Percentiles rank a stretch among this genome's conserved stretches.
Conservation (phyloP, 23 red algal genomes). For the Gracilaria gracilis region DNA sequence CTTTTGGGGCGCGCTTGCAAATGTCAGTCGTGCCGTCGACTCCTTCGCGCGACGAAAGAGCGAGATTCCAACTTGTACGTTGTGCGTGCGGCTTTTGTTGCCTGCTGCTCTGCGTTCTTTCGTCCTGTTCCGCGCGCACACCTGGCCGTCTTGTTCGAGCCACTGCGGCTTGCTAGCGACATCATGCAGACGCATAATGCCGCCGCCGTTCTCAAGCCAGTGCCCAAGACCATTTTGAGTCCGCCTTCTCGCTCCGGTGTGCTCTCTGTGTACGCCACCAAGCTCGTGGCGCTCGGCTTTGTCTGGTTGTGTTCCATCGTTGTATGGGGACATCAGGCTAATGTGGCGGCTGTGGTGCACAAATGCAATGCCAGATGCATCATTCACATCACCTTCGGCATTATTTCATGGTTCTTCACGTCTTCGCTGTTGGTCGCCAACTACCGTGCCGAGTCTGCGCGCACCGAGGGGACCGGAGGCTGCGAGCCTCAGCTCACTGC, state of each 20-base stretch:
- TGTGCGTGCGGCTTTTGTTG: not conserved
- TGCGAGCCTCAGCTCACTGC: conserved; percentile 44
- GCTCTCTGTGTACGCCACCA: conserved; percentile 60
- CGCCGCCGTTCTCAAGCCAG: conserved; percentile 7
- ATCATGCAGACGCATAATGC: conserved; percentile 22
- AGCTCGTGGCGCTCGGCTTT: conserved; percentile 57
- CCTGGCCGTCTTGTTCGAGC: not conserved
- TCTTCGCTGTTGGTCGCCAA: conserved; percentile 48
- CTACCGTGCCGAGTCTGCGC: conserved; percentile 27
- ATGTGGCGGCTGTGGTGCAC: conserved; percentile 23
- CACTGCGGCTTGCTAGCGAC: no score
- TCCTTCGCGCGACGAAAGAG: not conserved
- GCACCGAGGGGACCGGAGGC: conserved; percentile 37
- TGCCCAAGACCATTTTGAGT: conserved; percentile 44
- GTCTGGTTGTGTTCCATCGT: conserved; percentile 68
- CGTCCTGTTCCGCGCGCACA: not conserved
- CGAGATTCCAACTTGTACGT: not conserved
- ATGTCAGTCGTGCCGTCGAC: not conserved
- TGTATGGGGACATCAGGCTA: conserved; percentile 64
- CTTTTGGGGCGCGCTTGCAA: not conserved
- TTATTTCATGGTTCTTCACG: conserved; percentile 52
- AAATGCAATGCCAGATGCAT: conserved; percentile 46
- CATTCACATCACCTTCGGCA: conserved; percentile 39
- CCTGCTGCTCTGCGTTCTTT: not conserved
- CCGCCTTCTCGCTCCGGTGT: conserved; percentile 54